Conservation (phyloP, 306 rosid genomes). For the Ormosia semicastrata region DNA sequence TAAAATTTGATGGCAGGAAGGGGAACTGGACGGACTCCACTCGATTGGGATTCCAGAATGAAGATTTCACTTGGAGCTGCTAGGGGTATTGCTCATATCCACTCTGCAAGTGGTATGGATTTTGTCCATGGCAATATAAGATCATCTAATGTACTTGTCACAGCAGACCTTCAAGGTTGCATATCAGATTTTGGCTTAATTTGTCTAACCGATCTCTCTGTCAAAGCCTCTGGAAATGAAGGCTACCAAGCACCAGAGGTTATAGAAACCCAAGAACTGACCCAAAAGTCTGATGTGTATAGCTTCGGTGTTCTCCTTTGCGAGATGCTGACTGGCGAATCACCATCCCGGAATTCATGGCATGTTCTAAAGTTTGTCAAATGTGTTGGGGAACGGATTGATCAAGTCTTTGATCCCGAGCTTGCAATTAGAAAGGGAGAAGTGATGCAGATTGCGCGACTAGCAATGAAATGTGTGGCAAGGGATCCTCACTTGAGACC, state of each 20-base stretch:
- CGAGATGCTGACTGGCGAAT: conserved; percentile 84
- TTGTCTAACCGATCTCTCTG: conserved; percentile 47
- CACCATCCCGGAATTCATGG: conserved; percentile 71
- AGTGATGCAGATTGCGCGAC: conserved; percentile 82
- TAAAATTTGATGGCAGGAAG: conserved; percentile 55
- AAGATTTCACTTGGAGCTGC: conserved; percentile 79
- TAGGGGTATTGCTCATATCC: conserved; percentile 77
- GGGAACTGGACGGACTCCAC: conserved; percentile 54
- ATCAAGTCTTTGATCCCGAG: conserved; percentile 91
- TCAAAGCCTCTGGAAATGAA: conserved; percentile 45
- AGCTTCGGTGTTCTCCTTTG: conserved; percentile 87
- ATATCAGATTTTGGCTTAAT: conserved; percentile 79
- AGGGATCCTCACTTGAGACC: conserved; percentile 58
- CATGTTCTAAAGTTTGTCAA: conserved; percentile 88
- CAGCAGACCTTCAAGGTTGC: conserved; percentile 57
- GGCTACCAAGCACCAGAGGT: conserved; percentile 83
- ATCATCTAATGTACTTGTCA: conserved; percentile 80
- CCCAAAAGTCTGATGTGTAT: conserved; percentile 74
- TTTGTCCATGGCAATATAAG: conserved; percentile 83
- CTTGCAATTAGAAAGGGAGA: conserved; percentile 81
- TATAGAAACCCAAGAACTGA: conserved; percentile 52
- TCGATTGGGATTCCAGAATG: conserved; percentile 80
- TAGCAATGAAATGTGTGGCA: conserved; percentile 67
- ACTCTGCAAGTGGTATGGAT: conserved; percentile 67
- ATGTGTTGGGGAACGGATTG: conserved; percentile 89